These are phyloP conservation scores for Colletotrichum chlorophyti DNA, from an alignment of 2,329 filamentous ascomycete species.

Conservation along the genomic window DNA sequence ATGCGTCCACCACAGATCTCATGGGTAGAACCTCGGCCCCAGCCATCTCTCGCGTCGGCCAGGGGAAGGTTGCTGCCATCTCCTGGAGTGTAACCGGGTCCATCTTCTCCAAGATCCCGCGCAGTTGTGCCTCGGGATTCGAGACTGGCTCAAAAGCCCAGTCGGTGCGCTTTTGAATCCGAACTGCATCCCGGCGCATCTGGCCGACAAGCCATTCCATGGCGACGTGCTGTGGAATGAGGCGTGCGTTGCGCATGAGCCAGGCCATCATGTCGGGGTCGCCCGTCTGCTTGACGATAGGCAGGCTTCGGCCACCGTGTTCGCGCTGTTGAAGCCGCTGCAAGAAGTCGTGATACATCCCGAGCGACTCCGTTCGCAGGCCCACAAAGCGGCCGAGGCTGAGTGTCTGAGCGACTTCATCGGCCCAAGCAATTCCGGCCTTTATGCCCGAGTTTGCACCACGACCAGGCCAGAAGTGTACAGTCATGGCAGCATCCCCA, in stretches of 20 bases:
- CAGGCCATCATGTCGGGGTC: constrained; percentile 41
- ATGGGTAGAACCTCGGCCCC: constrained; percentile 42
- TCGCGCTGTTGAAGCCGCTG: constrained; percentile 41
- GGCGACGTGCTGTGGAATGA: constrained; percentile 39
- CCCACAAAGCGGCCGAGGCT: constrained; percentile 39
- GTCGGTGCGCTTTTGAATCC: constrained; percentile 37
- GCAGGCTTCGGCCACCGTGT: constrained; percentile 43
- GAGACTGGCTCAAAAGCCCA: constrained; percentile 38
- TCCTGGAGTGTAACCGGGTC: constrained; percentile 37
- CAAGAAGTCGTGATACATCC: constrained; percentile 42
- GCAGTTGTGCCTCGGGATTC: constrained; percentile 39
- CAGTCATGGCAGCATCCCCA: constrained; percentile 43
- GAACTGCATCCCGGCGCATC: constrained; percentile 39
- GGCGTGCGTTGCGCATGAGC: constrained; percentile 38
- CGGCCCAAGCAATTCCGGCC: constrained; percentile 41
- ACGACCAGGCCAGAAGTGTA: constrained; percentile 44
- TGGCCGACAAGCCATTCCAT: constrained; percentile 43
- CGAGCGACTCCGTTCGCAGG: constrained; percentile 36
- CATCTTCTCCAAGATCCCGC: constrained; percentile 39
- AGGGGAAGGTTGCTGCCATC: constrained; percentile 45
- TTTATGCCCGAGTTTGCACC: constrained; percentile 45
- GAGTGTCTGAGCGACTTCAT: constrained; percentile 41
- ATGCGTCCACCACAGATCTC: constrained; percentile 31
- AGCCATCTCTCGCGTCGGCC: constrained; percentile 42
- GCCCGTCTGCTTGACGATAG: constrained; percentile 42